Conservation (phyloP, 1,284 basidiomycete species). For the Sporisorium graminicola region DNA sequence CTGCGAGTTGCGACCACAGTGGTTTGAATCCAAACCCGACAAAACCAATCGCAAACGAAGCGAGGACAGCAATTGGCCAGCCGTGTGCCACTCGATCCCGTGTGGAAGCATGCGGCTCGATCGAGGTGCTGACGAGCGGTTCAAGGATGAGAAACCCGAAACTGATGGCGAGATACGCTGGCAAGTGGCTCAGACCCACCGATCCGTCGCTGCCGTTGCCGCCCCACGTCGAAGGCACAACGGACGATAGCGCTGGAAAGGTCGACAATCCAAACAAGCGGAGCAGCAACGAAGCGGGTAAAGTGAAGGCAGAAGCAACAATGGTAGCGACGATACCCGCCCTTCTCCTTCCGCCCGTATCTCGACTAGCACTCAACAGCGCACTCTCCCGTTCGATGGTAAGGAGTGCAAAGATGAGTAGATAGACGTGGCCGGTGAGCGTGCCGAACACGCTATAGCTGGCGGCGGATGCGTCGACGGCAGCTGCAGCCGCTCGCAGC, state of each 20-base stretch:
- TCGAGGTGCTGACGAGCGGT: conserved; percentile 59
- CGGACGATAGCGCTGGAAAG: conserved; percentile 41
- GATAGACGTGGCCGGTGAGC: conserved; percentile 51
- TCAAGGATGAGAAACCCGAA: conserved; percentile 62
- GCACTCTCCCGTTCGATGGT: conserved; percentile 63
- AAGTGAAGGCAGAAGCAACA: conserved; percentile 47
- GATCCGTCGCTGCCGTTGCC: not conserved
- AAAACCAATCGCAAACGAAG: conserved; percentile 55
- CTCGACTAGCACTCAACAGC: conserved; percentile 43
- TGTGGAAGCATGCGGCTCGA: conserved; percentile 62
- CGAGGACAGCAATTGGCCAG: conserved; percentile 64
- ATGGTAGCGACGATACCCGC: conserved; percentile 62
- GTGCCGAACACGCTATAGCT: conserved; percentile 50
- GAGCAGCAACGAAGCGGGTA: conserved; percentile 52
- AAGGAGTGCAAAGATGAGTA: conserved; percentile 59
- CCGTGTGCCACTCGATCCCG: conserved; percentile 59
- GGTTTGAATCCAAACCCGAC: conserved; percentile 59
- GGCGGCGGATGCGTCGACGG: conserved; percentile 40
- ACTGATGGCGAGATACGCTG: conserved; percentile 62
- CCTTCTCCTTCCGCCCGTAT: conserved; percentile 60
- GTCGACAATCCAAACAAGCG: conserved; percentile 46
- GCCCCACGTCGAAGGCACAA: conserved; percentile 26
- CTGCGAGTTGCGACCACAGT: conserved; percentile 37
- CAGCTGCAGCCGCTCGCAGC: conserved; percentile 29
- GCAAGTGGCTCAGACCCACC: conserved; percentile 41